phyloP scores from a whole-genome alignment of 208 protist species.

The Novymonas esmeraldas region DNA sequence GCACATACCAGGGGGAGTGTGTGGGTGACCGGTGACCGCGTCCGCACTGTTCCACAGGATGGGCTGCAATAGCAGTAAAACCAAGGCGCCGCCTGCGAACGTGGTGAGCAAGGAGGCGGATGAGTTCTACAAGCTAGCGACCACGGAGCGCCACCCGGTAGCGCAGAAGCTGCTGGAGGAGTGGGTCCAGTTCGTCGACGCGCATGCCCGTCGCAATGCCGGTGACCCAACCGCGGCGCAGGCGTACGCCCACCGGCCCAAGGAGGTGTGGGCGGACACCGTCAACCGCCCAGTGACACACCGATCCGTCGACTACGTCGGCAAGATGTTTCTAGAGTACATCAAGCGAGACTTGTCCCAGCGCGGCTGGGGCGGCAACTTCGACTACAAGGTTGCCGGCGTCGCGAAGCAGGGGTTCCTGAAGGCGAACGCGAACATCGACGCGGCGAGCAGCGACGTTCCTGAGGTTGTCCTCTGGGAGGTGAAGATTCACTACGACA shows the following conservation, averaged over 20 bases:
- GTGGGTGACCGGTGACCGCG: too few relatives aligned
- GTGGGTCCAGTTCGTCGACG: conserved; percentile 67
- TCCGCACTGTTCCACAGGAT: conserved; percentile 27
- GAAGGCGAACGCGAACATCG: conserved; percentile 65
- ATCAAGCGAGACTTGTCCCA: conserved; percentile 68
- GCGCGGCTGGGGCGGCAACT: conserved; percentile 80
- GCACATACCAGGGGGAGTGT: too few relatives aligned
- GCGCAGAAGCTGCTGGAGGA: conserved; percentile 68
- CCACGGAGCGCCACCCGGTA: conserved; percentile 62
- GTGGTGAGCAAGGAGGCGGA: conserved; percentile 30
- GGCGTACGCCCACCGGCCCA: conserved; percentile 31
- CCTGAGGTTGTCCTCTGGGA: conserved; percentile 63
- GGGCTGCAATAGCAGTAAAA: conserved; percentile 68
- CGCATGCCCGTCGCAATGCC: conserved; percentile 36
- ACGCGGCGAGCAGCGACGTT: conserved; percentile 41
- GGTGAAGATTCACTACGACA: conserved; percentile 82
- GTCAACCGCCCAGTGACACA: conserved; percentile 55
- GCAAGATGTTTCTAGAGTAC: conserved; percentile 86
- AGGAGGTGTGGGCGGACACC: conserved; percentile 77
- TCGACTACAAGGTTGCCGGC: conserved; percentile 85
- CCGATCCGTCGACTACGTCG: conserved; percentile 78
- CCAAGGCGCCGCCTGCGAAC: conserved; percentile 30
- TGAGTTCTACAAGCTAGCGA: conserved; percentile 59
- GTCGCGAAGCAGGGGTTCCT: conserved; percentile 74
- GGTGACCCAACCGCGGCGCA: conserved; percentile 32